These are phyloP conservation scores for Cercospora beticola DNA, from an alignment of 2,329 filamentous ascomycete genomes.

Conservation along the genomic window DNA sequence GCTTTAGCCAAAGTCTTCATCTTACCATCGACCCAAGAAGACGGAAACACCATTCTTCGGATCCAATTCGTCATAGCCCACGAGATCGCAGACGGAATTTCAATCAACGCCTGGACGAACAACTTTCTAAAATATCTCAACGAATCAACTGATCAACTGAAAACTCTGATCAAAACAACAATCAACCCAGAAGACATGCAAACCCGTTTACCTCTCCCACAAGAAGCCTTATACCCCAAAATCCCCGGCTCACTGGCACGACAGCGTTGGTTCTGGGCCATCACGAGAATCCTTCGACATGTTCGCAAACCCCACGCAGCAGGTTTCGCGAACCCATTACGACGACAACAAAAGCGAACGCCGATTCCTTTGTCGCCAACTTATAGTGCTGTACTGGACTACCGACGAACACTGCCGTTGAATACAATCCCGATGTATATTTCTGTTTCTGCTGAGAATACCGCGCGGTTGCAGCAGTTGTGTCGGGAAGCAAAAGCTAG, in stretches of 20 bases:
- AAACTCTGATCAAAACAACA: slow-evolving; percentile 24
- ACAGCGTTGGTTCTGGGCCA: slow-evolving; percentile 50
- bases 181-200: slow-evolving; percentile 29
- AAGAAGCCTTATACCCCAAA: slow-evolving; percentile 49
- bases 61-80: slow-evolving; percentile 46
- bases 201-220: slow-evolving; percentile 43
- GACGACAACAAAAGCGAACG: slow-evolving; percentile 21
- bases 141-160: slow-evolving; percentile 26
- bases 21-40: slow-evolving; percentile 34
- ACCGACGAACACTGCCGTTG: slow-evolving; percentile 41
- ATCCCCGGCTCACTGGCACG: slow-evolving; percentile 41
- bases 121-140: slow-evolving; percentile 45
- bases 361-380: slow-evolving; percentile 33
- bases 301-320: slow-evolving; percentile 42
- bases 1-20: slow-evolving; percentile 45
- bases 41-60: slow-evolving; percentile 36
- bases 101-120: slow-evolving; percentile 41
- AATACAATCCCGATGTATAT: slow-evolving; percentile 39
- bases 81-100: slow-evolving; percentile 46
- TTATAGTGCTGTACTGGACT: slow-evolving; percentile 43
- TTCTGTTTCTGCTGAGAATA: slow-evolving; percentile 36
- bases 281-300: slow-evolving; percentile 47
- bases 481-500: slow-evolving; percentile 42
- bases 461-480: slow-evolving; percentile 40
- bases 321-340: slow-evolving; percentile 47